Conservation (phyloP, 139 green algal species). For the Chlorella sp. region DNA sequence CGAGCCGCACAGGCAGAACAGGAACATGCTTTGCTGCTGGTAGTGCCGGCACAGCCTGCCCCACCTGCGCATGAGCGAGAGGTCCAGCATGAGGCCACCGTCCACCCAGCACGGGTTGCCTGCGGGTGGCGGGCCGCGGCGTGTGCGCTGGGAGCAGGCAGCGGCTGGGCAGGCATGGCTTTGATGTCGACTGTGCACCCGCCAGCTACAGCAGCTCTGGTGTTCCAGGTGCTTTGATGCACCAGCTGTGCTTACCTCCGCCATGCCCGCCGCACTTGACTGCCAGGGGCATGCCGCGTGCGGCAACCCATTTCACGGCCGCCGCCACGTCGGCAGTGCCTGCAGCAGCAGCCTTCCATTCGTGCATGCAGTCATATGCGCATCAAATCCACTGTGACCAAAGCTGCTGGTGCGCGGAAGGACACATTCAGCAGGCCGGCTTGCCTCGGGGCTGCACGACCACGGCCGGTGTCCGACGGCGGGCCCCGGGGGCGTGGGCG, state of each 20-base stretch:
- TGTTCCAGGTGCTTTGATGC: not conserved
- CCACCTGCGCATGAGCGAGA: constrained; percentile 6
- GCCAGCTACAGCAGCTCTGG: not conserved
- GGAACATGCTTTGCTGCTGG: no score
- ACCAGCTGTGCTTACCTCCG: not conserved
- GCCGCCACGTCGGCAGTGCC: constrained; percentile 24
- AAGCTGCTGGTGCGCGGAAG: not conserved
- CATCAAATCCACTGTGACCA: not conserved
- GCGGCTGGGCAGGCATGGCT: not conserved
- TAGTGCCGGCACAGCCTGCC: not conserved
- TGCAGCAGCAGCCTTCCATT: not conserved
- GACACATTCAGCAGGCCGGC: not conserved
- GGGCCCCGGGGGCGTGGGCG: not conserved
- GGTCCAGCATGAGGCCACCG: not conserved
- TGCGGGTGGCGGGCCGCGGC: not conserved
- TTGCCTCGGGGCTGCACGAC: not conserved
- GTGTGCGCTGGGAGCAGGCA: not conserved
- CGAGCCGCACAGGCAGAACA: no score
- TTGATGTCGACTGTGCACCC: no score
- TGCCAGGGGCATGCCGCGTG: not conserved
- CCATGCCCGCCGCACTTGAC: constrained; percentile 23
- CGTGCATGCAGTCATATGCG: not conserved
- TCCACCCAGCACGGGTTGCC: constrained; percentile 23
- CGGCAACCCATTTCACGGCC: not conserved
- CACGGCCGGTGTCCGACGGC: not conserved